These are phyloP conservation scores for Besnoitia besnoiti DNA, from an alignment of 169 alveolate genomes.

Conservation along the genomic window DNA sequence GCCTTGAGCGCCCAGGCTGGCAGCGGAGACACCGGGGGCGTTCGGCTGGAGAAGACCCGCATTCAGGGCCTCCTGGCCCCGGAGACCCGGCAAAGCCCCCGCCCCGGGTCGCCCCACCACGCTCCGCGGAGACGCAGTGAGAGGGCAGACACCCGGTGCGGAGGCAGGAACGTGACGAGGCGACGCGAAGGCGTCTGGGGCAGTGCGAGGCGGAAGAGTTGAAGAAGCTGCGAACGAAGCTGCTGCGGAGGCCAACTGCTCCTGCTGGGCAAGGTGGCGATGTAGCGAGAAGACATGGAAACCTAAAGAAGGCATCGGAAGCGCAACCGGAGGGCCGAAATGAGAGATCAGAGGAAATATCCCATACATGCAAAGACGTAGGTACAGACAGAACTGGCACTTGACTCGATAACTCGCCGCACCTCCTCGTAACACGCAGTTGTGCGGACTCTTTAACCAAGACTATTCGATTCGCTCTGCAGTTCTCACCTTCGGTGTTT, in stretches of 20 bases:
- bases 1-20: neutral
- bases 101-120: neutral
- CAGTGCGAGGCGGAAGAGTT: neutral
- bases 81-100: neutral
- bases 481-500: constrained; percentile 19
- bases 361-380: neutral
- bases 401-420: neutral
- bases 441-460: too few species aligned
- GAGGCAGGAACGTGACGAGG: neutral
- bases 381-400: neutral
- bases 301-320: neutral
- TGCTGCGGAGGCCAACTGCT: constrained; percentile 23
- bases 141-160: neutral
- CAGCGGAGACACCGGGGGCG: neutral
- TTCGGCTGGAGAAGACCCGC: neutral
- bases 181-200: neutral
- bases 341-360: neutral
- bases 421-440: too few species aligned
- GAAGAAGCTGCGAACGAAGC: constrained; percentile 12
- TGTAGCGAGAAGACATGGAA: constrained; percentile 12
- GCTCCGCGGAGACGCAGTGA: neutral
- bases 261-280: constrained; percentile 19
- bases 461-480: too few species aligned
- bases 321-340: too few species aligned
- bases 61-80: neutral